A percentile compares a stretch with the other conserved stretches of the same genome.
phyloP scores from a whole-genome alignment of 441 rosid genomes.

The Pelargonium fulgidum region DNA sequence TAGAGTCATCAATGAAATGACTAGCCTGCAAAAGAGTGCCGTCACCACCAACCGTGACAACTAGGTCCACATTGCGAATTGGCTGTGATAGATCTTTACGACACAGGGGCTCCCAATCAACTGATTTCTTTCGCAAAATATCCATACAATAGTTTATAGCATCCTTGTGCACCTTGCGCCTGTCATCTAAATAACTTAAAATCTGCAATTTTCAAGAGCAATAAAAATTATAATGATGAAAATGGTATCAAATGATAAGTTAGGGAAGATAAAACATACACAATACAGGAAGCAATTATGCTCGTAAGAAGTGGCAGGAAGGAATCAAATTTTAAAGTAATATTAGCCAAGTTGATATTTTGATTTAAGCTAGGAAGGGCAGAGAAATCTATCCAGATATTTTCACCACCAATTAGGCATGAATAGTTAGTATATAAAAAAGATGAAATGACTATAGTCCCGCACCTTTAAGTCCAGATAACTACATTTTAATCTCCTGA shows the following conservation, averaged over 20 bases:
- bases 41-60: constrained; percentile 85
- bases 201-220: constrained; percentile 29
- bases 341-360: background rate
- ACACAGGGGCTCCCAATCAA: constrained; percentile 60
- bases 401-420: no score
- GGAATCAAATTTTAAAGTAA: constrained; percentile 1
- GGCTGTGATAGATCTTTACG: constrained; percentile 48
- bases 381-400: background rate
- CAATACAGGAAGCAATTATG: background rate
- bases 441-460: no score
- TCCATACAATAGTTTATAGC: constrained; percentile 63
- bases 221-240: background rate
- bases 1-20: constrained; percentile 69
- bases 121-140: constrained; percentile 48
- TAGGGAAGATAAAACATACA: background rate
- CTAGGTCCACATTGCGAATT: constrained; percentile 65
- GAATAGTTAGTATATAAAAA: no score
- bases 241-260: background rate
- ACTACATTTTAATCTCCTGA: no score
- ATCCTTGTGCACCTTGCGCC: constrained; percentile 54
- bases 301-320: background rate
- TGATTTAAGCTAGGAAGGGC: background rate
- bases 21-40: constrained; percentile 94
- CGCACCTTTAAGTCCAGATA: no score
- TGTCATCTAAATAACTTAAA: constrained; percentile 40